Evolutionary conservation across 345 rosid genomes (phyloP), one percentile per base, ranked within the genome.

Genomic region (Gossypioides kirkii): DNA sequence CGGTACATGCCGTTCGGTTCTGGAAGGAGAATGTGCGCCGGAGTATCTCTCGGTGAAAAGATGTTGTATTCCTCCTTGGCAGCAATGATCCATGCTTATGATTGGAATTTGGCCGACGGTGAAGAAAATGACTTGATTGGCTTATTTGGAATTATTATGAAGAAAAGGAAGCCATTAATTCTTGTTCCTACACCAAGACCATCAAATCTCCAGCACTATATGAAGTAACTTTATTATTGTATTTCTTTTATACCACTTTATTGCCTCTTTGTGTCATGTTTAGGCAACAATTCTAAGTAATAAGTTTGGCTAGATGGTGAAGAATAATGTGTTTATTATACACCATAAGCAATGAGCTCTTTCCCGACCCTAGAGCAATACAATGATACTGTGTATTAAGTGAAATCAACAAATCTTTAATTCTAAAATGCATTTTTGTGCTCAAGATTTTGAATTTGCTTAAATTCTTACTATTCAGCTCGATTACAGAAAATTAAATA

Each of bases 1-100:
- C 82, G 50, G 50, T 64, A 42, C 49, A 18, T 64, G 69, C 50
- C 28, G 7, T 64, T 64, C 8, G 69, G 50, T 20, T 64, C 69
- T 1, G 69, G 69, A 41, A 65, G 69, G 53, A 65, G 53, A 43
- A 65, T 20, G 36, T 65, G 53, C 12, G 52, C 52, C 1, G 69
- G 69, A 65, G 26, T 65, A 18, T 1, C 52, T 22, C 53, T 65
- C 4, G 69, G 53, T 32, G 69, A 65, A 32, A 65, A 13, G 69
- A 65, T 43, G 53, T 11, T 65, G 13, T 43, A 20, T 43, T 65
- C 46, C 32, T 20, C 23, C 8, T 8, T 65, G 36, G 69, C 69
- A 5, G 47, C 69, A 20, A 20, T 65, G 32, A 9, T 65, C 16
- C 69, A 65, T 12, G 26, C 36, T 43, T 65, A 43, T 65, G 69